phyloP scores from a whole-genome alignment of 208 protist species.

The Leishmania turanica region DNA sequence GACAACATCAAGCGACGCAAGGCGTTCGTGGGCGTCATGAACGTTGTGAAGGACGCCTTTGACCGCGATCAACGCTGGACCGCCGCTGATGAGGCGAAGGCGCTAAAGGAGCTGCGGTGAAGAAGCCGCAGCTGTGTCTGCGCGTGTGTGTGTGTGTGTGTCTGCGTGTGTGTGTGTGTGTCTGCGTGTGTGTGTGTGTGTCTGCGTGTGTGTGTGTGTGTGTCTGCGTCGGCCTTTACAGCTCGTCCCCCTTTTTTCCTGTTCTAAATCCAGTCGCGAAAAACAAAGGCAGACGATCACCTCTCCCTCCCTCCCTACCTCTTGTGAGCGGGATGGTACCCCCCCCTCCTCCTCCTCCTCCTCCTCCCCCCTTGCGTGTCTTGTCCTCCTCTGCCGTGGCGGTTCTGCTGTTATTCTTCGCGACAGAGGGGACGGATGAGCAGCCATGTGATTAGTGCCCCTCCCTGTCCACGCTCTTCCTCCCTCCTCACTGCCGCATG shows the following conservation, averaged over 20 bases:
- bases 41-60: constrained; percentile 79
- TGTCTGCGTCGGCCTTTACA: background rate
- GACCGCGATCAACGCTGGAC: constrained; percentile 78
- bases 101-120: constrained; percentile 24
- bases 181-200: background rate
- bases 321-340: background rate
- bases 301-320: background rate
- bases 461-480: background rate
- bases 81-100: constrained; percentile 49
- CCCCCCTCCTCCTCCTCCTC: too few relatives aligned
- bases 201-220: background rate
- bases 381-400: background rate
- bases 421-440: background rate
- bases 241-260: background rate
- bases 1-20: constrained; percentile 76
- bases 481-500: background rate
- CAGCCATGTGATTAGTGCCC: background rate
- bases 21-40: constrained; percentile 80
- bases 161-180: background rate
- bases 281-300: background rate
- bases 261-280: background rate
- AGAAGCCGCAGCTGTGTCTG: background rate
- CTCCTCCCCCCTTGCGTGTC: background rate
- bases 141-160: too few relatives aligned
- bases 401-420: background rate